Conservation (phyloP, 2,329 filamentous ascomycete species). For the Coniochaeta sp. region DNA sequence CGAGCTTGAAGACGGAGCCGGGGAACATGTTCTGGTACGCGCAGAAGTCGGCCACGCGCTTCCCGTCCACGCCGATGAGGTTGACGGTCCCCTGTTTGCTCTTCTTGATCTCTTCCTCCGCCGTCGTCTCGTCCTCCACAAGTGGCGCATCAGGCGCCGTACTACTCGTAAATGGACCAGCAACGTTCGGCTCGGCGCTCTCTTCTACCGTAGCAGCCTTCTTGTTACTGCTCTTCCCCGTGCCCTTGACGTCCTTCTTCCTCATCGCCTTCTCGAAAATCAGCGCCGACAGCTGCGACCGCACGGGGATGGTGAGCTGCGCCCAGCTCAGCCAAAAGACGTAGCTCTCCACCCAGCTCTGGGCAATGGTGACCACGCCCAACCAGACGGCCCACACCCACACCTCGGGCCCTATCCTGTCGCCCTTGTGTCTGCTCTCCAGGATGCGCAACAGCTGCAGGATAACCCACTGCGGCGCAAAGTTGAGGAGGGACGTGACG, state of each 20-base stretch:
- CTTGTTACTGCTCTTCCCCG: slow-evolving; percentile 39
- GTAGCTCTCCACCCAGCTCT: slow-evolving; percentile 56
- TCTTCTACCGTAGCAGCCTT: slow-evolving; percentile 23
- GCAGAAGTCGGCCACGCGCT: slow-evolving; percentile 62
- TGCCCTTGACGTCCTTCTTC: slow-evolving; percentile 68
- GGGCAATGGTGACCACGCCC: slow-evolving; percentile 50
- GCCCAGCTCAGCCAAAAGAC: slow-evolving; percentile 61
- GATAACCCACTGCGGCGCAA: slow-evolving; percentile 65
- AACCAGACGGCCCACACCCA: slow-evolving; percentile 65
- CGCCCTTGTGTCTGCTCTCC: slow-evolving; percentile 41
- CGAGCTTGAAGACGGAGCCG: slow-evolving; percentile 53
- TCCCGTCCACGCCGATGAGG: slow-evolving; percentile 68
- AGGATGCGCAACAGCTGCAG: slow-evolving; percentile 58
- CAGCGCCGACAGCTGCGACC: slow-evolving; percentile 62
- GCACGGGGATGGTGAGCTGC: slow-evolving; percentile 57
- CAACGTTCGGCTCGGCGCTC: slow-evolving; percentile 19
- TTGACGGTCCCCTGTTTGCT: slow-evolving; percentile 69
- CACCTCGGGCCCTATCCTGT: slow-evolving; percentile 41
- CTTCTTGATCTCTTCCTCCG: slow-evolving; percentile 31
- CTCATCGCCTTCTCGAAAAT: slow-evolving; percentile 73
- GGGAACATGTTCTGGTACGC: slow-evolving; percentile 60
- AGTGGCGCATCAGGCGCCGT: slow-evolving; percentile 23
- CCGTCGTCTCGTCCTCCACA: slow-evolving; percentile 40
- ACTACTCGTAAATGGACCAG: slow-evolving; percentile 10
- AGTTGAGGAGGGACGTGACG: slow-evolving; percentile 49